Conservation (phyloP, 352 stramenopile species). For the Globisporangium cylindrosporum region DNA sequence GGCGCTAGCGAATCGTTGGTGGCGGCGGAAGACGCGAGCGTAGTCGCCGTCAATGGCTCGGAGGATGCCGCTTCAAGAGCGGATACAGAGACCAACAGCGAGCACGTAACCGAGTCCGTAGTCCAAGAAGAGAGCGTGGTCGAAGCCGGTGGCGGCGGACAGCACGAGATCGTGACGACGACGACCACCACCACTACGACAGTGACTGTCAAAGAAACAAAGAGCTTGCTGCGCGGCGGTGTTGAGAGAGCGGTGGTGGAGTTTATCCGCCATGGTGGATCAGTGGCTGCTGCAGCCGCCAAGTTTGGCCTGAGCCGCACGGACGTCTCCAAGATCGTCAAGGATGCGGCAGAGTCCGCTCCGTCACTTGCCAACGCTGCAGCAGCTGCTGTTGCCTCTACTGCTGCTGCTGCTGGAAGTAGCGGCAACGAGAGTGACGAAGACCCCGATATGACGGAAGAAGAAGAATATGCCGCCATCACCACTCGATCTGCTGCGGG, state of each 20-base stretch:
- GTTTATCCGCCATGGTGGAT: slow-evolving; percentile 27
- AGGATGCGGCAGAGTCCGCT: slow-evolving; percentile 16
- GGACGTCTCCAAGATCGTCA: slow-evolving; percentile 26
- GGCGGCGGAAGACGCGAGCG: background rate
- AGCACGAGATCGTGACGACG: slow-evolving; percentile 1
- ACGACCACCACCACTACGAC: slow-evolving; percentile 3
- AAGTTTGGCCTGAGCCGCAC: slow-evolving; percentile 29
- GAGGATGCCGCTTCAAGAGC: background rate
- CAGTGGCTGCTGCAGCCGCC: slow-evolving; percentile 22
- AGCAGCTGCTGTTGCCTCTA: background rate
- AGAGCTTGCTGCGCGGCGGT: background rate
- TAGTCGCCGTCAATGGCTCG: background rate
- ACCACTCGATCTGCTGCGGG: background rate
- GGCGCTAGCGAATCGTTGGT: slow-evolving; percentile 9
- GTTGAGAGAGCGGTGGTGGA: slow-evolving; percentile 13
- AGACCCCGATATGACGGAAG: slow-evolving; percentile 5
- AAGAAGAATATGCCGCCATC: background rate
- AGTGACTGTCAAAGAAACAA: background rate
- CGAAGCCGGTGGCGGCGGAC: background rate
- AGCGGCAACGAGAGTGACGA: slow-evolving; percentile 2
- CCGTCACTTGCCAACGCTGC: background rate
- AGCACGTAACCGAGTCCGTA: background rate
- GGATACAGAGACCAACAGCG: background rate
- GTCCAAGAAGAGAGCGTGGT: background rate
- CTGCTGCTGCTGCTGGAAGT: background rate